Evolutionary conservation across 495 filamentous ascomycete genomes (phyloP).

Genomic region (Friedmanniomyces endolithicus): DNA sequence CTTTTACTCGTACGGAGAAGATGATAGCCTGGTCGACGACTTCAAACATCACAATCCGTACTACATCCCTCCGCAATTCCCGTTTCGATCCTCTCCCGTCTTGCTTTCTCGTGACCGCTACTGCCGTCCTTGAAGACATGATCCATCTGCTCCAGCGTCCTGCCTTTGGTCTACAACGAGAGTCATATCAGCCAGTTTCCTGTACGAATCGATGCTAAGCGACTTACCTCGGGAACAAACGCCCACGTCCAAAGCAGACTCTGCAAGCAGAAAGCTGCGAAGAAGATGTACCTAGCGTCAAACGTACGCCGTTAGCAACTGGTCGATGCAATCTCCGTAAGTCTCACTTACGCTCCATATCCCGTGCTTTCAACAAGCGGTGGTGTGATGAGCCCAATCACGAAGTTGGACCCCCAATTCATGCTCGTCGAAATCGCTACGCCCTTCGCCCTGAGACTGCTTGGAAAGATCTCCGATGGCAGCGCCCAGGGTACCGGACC

Average conservation of each 20-base stretch:
- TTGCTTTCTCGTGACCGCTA: slow-evolving; percentile 3
- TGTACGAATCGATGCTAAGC: neutral
- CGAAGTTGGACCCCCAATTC: slow-evolving; percentile 11
- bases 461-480: slow-evolving; percentile 21
- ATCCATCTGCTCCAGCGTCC: slow-evolving; percentile 30
- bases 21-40: too few species aligned
- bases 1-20: too few species aligned
- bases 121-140: slow-evolving; percentile 23
- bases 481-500: slow-evolving; percentile 23
- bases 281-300: slow-evolving; percentile 35
- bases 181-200: neutral
- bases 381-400: slow-evolving; percentile 35
- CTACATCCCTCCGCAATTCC: neutral
- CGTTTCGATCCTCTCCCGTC: slow-evolving; percentile 7
- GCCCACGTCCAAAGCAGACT: slow-evolving; percentile 41
- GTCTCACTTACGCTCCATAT: slow-evolving; percentile 32
- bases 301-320: neutral
- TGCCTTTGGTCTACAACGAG: slow-evolving; percentile 5
- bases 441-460: slow-evolving; percentile 36
- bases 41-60: too few species aligned
- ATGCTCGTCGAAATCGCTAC: slow-evolving; percentile 25
- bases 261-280: slow-evolving; percentile 45
- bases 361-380: slow-evolving; percentile 43
- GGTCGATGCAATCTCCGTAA: neutral
- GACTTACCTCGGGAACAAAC: slow-evolving; percentile 41